Evolutionary conservation across 192 early-diverging fungal genomes (phyloP), one percentile per base, ranked within the genome.

Genomic region (Chytriomyces confervae): DNA sequence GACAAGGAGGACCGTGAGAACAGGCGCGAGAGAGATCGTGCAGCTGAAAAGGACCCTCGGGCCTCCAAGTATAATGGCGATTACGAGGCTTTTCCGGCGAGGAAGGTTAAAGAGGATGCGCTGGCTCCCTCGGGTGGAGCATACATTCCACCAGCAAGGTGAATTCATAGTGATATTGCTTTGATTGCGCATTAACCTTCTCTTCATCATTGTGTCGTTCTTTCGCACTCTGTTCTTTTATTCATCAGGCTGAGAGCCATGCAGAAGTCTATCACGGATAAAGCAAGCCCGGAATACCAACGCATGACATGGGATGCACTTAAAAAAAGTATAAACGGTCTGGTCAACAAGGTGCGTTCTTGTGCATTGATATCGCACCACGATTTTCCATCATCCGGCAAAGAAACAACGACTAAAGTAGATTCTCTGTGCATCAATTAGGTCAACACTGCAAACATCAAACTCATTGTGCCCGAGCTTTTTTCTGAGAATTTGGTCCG

Each of bases 261-360:
- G 91, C 93, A 84, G 69, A 79, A 84, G 11, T 60, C 72, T 18
- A 88, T 94, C 64, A 91, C 89, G 0, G 92, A 95, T 78, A 92
- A 92, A 70, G 82, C 48, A 44, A 89, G 84, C 64, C 83, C 84
- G 24, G 89, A 89, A 44, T 95, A 92, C 67, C 96, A 98, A 82
- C 92, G 96, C 7, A 92, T 95, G 82, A 91, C 91, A 29, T 98
- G 97, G 97, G 96, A 98, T 75, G 89, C 91, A 7, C 85, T 97
- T 6, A 97, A 97, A 79, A 98, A 97, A 82, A 91, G 89, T 69
- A 92, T 98, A 71, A 98, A 97, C 78, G 97, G 94, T 75, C 88
- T 93, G 2, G 94, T 98, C 78, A 98, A 98, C 88, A 97, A 96
- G 84, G 69, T 72, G 24, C 36, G 8, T 53, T 16, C 69, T 72